Percentiles rank a stretch among this genome's conserved stretches.
Evolutionary conservation across 1,284 basidiomycete species (phyloP).

Genomic region (Moesziomyces parantarcticus): DNA sequence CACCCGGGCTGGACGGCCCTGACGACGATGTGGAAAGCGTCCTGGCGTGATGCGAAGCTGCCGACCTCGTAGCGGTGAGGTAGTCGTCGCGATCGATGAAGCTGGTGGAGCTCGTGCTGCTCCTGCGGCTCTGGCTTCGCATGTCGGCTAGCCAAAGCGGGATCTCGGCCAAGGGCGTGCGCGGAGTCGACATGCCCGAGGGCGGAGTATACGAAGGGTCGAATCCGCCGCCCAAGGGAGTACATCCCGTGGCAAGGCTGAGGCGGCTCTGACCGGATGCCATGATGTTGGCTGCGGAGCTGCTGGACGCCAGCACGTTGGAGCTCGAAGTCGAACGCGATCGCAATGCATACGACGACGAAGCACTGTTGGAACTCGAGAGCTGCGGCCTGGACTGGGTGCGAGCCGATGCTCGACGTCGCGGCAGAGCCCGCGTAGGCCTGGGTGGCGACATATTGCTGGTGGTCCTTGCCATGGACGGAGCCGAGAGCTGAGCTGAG

Average conservation of each 20-base stretch:
- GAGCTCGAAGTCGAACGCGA: slow-evolving; percentile 34
- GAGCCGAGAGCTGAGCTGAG: slow-evolving; percentile 5
- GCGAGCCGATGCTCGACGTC: slow-evolving; percentile 36
- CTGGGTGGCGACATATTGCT: slow-evolving; percentile 49
- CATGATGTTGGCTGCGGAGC: slow-evolving; percentile 42
- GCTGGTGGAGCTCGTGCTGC: slow-evolving; percentile 32
- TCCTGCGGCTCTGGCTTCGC: slow-evolving; percentile 43
- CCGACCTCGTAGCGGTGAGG: slow-evolving; percentile 13
- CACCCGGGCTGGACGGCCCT: slow-evolving; percentile 29
- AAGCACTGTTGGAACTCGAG: slow-evolving; percentile 31
- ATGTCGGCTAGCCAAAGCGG: slow-evolving; percentile 50
- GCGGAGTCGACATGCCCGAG: slow-evolving; percentile 37
- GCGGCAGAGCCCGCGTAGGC: slow-evolving; percentile 34
- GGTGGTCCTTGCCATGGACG: slow-evolving; percentile 11
- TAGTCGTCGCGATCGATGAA: slow-evolving; percentile 37
- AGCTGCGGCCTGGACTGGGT: slow-evolving; percentile 30
- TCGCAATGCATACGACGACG: slow-evolving; percentile 29
- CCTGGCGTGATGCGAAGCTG: slow-evolving; percentile 25
- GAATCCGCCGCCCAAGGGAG: slow-evolving; percentile 21
- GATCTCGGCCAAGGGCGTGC: slow-evolving; percentile 48
- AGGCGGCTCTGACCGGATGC: slow-evolving; percentile 33
- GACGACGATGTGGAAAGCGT: slow-evolving; percentile 30
- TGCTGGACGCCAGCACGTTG: slow-evolving; percentile 29
- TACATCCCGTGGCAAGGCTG: slow-evolving; percentile 17
- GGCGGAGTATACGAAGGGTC: slow-evolving; percentile 27